Conservation (phyloP, 495 filamentous ascomycete genomes). For the Hypoxylon intermedium region DNA sequence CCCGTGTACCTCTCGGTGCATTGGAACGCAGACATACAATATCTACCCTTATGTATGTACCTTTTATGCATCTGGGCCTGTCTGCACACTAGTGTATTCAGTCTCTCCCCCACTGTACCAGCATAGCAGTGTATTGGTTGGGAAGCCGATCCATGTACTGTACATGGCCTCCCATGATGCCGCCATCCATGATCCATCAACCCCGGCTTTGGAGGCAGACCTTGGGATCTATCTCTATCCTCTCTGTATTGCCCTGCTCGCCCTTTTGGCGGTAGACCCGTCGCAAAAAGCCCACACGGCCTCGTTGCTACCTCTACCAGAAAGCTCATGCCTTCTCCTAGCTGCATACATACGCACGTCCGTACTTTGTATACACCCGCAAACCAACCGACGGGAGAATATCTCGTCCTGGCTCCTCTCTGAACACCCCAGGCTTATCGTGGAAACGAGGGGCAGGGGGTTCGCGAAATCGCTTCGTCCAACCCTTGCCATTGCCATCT, state of each 20-base stretch:
- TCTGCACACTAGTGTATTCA: conserved; percentile 19
- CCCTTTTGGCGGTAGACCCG: conserved; percentile 19
- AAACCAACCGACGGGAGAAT: conserved; percentile 20
- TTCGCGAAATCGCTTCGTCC: conserved; percentile 33
- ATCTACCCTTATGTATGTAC: conserved; percentile 14
- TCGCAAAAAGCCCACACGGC: conserved; percentile 25
- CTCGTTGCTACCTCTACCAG: conserved; percentile 17
- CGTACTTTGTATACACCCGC: conserved; percentile 14
- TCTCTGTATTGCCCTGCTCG: conserved; percentile 10
- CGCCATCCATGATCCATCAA: conserved; percentile 34
- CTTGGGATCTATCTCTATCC: conserved; percentile 10
- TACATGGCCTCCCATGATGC: conserved; percentile 29
- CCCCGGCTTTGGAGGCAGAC: conserved; percentile 26
- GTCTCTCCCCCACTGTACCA: conserved; percentile 32
- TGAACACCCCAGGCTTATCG: conserved; percentile 32
- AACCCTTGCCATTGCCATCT: conserved; percentile 25
- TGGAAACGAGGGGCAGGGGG: conserved; percentile 29
- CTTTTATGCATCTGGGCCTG: conserved; percentile 22
- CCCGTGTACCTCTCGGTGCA: conserved; percentile 10
- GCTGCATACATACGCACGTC: conserved; percentile 19
- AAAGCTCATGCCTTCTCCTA: conserved; percentile 11
- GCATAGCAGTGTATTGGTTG: conserved; percentile 30
- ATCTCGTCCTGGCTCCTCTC: conserved; percentile 19
- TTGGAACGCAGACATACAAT: conserved; percentile 2
- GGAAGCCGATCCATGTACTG: conserved; percentile 36